Base-by-base conservation (phyloP, 805 yeast species). In the Henningerozyma blattae region DNA sequence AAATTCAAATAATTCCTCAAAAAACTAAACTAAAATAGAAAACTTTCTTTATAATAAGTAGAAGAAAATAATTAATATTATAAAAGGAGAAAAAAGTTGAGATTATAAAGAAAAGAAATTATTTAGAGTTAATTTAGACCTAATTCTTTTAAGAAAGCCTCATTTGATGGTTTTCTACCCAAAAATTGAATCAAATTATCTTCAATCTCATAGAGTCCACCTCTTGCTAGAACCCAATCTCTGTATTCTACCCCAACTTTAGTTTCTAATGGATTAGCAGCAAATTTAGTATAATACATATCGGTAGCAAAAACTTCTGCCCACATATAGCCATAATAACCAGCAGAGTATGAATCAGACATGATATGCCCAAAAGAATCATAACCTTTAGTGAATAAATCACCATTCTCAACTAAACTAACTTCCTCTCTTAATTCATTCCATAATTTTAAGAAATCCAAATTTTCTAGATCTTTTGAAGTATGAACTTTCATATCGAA, bases 291-390 rank as follows among this genome's bases (percentile, higher is more conserved):
- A 54, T 80, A 75, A 61, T 70, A 84, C 51, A 84, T 80, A 54
- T 84, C 94, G 5, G 83, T 71, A 1, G 94, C 91, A 62, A 77
- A 84, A 13, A 82, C 94, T 48, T 76, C 77, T 2, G 93, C 80
- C 77, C 85, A 84, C 60, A 83, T 58, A 54, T 84, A 84, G 2
- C 94, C 94, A 47, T 84, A 84, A 58, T 84, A 84, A 3, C 87
- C 86, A 9, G 87, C 75, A 35, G 82, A 89, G 54, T 84, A 84
- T 14, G 93, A 89, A 26, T 85, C 85, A 64, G 77, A 72, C 53
- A 82, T 71, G 35, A 71, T 67, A 51, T 84, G 95, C 2, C 83
- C 84, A 53, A 83, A 83, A 0, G 85, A 75, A 22, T 77, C 75
- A 48, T 72, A 81, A 3, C 91, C 91, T 38, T 67, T 71, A n/a